phyloP scores from a whole-genome alignment of 2,329 filamentous ascomycete genomes.

The Knoxdaviesia capensis region DNA sequence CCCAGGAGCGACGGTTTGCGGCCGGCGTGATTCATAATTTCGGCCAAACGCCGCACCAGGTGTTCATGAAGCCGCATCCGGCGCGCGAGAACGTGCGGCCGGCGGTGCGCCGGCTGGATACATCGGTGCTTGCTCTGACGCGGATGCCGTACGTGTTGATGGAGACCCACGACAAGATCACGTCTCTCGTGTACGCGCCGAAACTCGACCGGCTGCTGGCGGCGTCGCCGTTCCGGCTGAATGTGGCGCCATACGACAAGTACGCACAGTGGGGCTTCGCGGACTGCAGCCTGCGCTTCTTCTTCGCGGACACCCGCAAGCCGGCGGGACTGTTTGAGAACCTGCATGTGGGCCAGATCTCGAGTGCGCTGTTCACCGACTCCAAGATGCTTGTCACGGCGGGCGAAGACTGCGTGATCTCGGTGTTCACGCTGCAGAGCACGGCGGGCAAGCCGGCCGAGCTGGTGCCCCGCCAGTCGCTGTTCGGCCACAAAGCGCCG shows the following conservation, averaged over 20 bases:
- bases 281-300: conserved; percentile 84
- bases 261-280: conserved; percentile 94
- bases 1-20: conserved; percentile 67
- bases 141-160: conserved; percentile 63
- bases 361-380: conserved; percentile 66
- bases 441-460: conserved; percentile 51
- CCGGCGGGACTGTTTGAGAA: conserved; percentile 82
- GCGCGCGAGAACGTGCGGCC: conserved; percentile 48
- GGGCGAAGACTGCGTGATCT: conserved; percentile 80
- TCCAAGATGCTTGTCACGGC: conserved; percentile 81
- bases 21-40: conserved; percentile 98
- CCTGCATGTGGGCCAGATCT: conserved; percentile 77
- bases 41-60: conserved; percentile 88
- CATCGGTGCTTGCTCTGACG: conserved; percentile 52
- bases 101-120: conserved; percentile 54
- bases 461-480: conserved; percentile 53
- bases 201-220: conserved; percentile 71
- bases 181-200: conserved; percentile 55
- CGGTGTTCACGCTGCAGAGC: conserved; percentile 55
- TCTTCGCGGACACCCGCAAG: conserved; percentile 63
- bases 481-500: conserved; percentile 79
- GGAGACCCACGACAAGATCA: conserved; percentile 57
- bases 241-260: conserved; percentile 80
- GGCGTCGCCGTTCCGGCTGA: conserved; percentile 65
- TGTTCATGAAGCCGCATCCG: conserved; percentile 68